Evolutionary conservation across 2,329 filamentous ascomycete species (phyloP), one percentile per base, ranked within the genome.

Genomic region (Purpureocillium lavendulum): DNA sequence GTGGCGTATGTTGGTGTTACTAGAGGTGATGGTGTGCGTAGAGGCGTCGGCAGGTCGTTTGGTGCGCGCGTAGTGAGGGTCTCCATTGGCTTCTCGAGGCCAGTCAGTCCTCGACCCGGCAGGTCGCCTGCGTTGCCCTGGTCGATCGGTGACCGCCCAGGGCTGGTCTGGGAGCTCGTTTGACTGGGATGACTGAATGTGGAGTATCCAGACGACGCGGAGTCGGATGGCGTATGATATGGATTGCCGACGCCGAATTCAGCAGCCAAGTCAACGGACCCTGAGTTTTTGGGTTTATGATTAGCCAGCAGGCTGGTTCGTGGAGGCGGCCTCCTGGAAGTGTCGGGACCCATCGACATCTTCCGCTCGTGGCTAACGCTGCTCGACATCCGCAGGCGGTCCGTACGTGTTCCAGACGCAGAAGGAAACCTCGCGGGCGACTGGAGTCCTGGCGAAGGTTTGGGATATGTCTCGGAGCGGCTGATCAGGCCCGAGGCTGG

Each of bases 161-260:
- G 58, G 39, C 58, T 62, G 13, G 77, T 80, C 44, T 70, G 69
- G 7, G 80, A 82, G 51, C 80, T 84, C 1, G 72, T 63, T 43
- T 74, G 73, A 49, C 77, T 77, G 2, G 60, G 61, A 9, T 71
- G 69, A 40, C 77, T 82, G 30, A 69, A 73, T 1, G 69, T 72
- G 2, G 81, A 85, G 33, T 71, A 70, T 14, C 73, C 77, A 0
- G 82, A 86, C 0, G 79, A 80, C 18, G 73, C 71, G 2, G 82
- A 87, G 43, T 75, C 72, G 1, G 78, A 77, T 0, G 76, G 65
- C 4, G 73, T 70, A 49, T 85, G 80, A 49, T 83, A 82, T 0
- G 77, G 74, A 49, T 82, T 82, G 28, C 73, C 70, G 17, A 67
- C 57, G 10, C 77, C 77, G 47, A 81, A 81, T 42, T 80, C 77